Percentiles rank a stretch among this genome's conserved stretches.
phyloP scores from a whole-genome alignment of 129 eudicot species.

The Tanacetum coccineum region DNA sequence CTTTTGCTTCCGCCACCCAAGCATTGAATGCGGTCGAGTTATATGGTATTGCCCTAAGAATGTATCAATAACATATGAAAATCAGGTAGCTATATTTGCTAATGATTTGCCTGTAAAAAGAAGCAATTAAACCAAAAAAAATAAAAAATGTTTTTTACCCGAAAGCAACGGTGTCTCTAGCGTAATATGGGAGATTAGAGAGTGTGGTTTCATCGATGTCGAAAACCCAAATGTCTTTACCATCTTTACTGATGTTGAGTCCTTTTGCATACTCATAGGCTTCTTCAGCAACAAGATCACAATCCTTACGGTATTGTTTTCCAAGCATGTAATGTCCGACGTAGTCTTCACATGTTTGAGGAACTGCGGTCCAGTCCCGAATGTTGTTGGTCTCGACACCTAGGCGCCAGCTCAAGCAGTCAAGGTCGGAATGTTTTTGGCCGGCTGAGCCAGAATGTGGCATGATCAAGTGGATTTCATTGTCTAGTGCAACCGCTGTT shows the following conservation, averaged over 20 bases:
- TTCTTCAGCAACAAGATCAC: slow-evolving; percentile 12
- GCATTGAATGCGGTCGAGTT: slow-evolving; percentile 27
- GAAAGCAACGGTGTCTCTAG: slow-evolving; percentile 37
- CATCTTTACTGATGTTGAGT: slow-evolving; percentile 33
- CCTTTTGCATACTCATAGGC: slow-evolving; percentile 33
- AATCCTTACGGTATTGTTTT: slow-evolving; percentile 38
- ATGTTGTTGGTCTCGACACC: slow-evolving; percentile 49
- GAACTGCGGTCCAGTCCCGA: slow-evolving; percentile 28
- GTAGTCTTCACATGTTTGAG: slow-evolving; percentile 33
- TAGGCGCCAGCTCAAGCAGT: slow-evolving; percentile 56
- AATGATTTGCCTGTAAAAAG: too few relatives aligned
- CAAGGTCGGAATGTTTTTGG: slow-evolving; percentile 24
- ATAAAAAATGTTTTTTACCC: slow-evolving; percentile 30
- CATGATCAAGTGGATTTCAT: slow-evolving; percentile 28
- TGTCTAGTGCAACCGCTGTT: slow-evolving; percentile 3
- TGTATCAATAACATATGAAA: background rate
- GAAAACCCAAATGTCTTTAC: slow-evolving; percentile 57
- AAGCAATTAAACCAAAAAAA: background rate
- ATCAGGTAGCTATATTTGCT: too few relatives aligned
- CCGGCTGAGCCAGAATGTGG: slow-evolving; percentile 43
- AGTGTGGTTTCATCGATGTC: slow-evolving; percentile 61
- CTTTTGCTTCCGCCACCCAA: slow-evolving; percentile 31
- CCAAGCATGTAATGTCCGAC: slow-evolving; percentile 47
- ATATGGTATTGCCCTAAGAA: slow-evolving; percentile 29
- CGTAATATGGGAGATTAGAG: slow-evolving; percentile 48